These are phyloP conservation scores for Mycena vulgaris DNA, from an alignment of 768 basidiomycete genomes.

Conservation along the genomic window DNA sequence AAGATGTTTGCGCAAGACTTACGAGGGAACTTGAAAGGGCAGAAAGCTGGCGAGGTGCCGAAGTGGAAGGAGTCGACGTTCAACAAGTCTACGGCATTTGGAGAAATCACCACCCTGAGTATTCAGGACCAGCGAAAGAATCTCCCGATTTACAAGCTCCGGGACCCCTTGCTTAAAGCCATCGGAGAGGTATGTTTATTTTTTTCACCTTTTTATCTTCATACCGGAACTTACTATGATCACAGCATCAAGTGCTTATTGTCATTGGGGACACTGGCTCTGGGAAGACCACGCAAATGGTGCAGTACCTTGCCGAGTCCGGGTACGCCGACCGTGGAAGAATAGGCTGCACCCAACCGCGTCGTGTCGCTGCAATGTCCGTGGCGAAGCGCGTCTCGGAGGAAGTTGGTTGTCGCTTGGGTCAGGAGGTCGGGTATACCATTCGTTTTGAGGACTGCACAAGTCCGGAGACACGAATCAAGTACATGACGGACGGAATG, in stretches of 20 bases:
- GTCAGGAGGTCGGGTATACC: constrained; percentile 98
- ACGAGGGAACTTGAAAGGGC: constrained; percentile 84
- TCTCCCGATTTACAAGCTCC: constrained; percentile 95
- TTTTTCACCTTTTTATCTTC: constrained; percentile 1
- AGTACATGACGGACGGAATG: constrained; percentile 99
- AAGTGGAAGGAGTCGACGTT: constrained; percentile 94
- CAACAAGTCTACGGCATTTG: constrained; percentile 96
- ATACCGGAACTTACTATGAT: constrained; percentile 39
- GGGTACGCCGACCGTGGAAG: constrained; percentile 92
- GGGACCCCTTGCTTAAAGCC: constrained; percentile 91
- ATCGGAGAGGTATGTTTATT: constrained; percentile 82
- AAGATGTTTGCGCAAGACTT: constrained; percentile 95
- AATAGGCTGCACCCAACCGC: constrained; percentile 98
- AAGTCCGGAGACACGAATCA: constrained; percentile 98
- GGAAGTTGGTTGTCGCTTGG: constrained; percentile 97
- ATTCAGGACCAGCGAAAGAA: constrained; percentile 95
- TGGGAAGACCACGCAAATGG: constrained; percentile 99
- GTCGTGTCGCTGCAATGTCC: constrained; percentile 99
- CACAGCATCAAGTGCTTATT: constrained; percentile 95
- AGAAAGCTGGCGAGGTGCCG: constrained; percentile 86
- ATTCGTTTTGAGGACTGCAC: constrained; percentile 99
- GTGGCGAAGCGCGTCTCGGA: constrained; percentile 99
- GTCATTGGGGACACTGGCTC: constrained; percentile 99
- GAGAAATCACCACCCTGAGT: constrained; percentile 90
- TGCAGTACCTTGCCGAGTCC: constrained; percentile 96